A percentile compares a stretch with the other conserved stretches of the same genome.
Evolutionary conservation across 75 land plant genomes (phyloP).

Genomic region (Cunninghamia lanceolata): DNA sequence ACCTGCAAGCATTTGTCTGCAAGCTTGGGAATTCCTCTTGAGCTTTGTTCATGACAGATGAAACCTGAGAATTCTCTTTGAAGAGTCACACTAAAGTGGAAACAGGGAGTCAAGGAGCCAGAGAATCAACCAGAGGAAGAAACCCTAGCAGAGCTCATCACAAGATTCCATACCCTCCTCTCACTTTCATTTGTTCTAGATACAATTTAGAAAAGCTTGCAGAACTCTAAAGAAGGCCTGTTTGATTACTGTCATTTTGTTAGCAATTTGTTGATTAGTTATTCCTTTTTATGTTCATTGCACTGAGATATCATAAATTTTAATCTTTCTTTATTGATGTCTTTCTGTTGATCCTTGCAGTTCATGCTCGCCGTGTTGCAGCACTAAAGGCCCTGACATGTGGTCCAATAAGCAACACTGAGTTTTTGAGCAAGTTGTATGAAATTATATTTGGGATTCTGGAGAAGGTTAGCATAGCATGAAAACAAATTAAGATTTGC

Average conservation of each 20-base stretch:
- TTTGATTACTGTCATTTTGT: neutral
- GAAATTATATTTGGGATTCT: constrained; percentile 95
- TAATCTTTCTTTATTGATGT: neutral
- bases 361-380: constrained; percentile 89
- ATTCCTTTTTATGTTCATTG: neutral
- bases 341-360: constrained; percentile 39
- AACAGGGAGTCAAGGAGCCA: too few species aligned
- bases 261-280: neutral
- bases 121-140: too few species aligned
- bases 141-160: too few species aligned
- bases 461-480: constrained; percentile 66
- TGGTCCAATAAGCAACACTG: constrained; percentile 77
- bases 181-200: neutral
- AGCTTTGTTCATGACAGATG: too few species aligned
- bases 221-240: neutral
- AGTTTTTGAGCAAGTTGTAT: constrained; percentile 68
- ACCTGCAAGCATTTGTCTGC: too few species aligned
- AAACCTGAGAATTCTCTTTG: too few species aligned
- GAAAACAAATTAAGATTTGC: neutral
- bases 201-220: neutral
- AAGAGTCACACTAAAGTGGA: too few species aligned
- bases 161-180: too few species aligned
- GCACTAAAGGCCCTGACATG: constrained; percentile 95
- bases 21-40: too few species aligned
- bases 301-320: neutral